Base-by-base conservation (phyloP, 306 rosid genomes). In the Astragalus membranaceus region DNA sequence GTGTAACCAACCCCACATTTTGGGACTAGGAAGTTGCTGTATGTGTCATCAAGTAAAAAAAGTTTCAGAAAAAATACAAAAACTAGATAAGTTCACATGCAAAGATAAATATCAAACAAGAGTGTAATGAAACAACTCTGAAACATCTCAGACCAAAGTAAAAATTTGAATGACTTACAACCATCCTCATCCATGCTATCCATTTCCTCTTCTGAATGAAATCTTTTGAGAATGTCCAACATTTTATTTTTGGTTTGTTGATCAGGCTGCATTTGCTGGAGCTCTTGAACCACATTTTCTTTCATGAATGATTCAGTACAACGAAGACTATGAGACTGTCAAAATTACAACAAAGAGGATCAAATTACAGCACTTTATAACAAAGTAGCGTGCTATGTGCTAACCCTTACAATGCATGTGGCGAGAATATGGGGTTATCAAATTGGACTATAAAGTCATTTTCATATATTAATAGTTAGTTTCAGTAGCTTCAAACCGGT, bases 231-330 rank as follows among this genome's bases (percentile, higher is more conserved):
- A 43, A 94, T 88, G 58, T 83, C 95, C 37, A 94, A 32, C 92
- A 87, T 94, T 81, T 94, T 90, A 7, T 50, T 84, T 67, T 88
- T 94, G 55, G 85, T 78, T 75, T 81, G 76, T 10, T 88, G 92
- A 62, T 84, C 64, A 12, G 96, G 83, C 56, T 76, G 85, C 88
- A 88, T 72, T 23, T 87, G 88, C 41, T 56, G 86, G 66, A 94
- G 89, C 77, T 90, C 97, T 76, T 60, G 88, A 44, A 85, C 95
- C 57, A 94, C 98, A 78, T 90, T 90, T 68, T 90, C 96, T 80
- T 85, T 75, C 96, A 94, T 90, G 80, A 94, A 94, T 61, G 95
- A 94, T 77, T 94, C 96, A 4, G 96, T 94, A 16, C 98, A 94
- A 7, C 86, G 86, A 59, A 83, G 75, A 70, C 90, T 87, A 78